These are phyloP conservation scores for Coccinonectria pachysandricola DNA, from an alignment of 2,329 filamentous ascomycete genomes.

Conservation along the genomic window DNA sequence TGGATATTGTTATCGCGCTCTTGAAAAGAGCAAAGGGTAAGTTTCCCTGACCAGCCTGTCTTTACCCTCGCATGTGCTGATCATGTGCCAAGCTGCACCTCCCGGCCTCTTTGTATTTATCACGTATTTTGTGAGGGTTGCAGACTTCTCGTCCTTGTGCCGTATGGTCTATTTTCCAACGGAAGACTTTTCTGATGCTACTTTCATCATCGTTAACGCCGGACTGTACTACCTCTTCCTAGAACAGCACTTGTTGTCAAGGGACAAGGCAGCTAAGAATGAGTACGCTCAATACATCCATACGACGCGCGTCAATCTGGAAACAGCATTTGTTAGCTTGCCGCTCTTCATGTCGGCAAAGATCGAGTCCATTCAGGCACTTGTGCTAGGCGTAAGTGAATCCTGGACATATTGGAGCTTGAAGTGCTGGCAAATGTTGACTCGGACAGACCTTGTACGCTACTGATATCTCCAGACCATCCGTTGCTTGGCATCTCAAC, in stretches of 20 bases:
- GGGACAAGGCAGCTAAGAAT: conserved; percentile 21
- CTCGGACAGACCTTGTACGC: conserved; percentile 51
- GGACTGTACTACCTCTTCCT: conserved; percentile 40
- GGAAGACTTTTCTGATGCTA: conserved; percentile 38
- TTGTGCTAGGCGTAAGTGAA: conserved; percentile 44
- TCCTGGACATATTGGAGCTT: too few relatives aligned
- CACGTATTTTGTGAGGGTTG: conserved; percentile 37
- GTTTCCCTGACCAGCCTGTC: conserved; percentile 1
- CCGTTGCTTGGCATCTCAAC: conserved; percentile 53
- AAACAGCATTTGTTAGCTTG: conserved; percentile 40
- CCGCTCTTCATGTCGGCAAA: conserved; percentile 46
- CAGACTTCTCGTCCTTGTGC: conserved; percentile 40
- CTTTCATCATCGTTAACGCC: conserved; percentile 40
- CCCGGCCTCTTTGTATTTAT: conserved; percentile 40
- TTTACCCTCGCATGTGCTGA: not conserved
- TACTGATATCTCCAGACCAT: conserved; percentile 51
- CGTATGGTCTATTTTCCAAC: conserved; percentile 40
- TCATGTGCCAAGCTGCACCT: conserved; percentile 26
- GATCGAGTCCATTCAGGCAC: conserved; percentile 44
- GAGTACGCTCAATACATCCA: conserved; percentile 29
- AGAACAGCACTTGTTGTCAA: conserved; percentile 31
- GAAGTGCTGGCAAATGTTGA: too few relatives aligned
- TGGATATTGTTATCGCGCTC: conserved; percentile 37
- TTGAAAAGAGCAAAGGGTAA: conserved; percentile 39
- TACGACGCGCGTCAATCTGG: conserved; percentile 37